Percentiles rank a stretch among this genome's conserved stretches.
These are phyloP conservation scores for Scutellaria minor DNA, from an alignment of 257 asterid genomes.

Conservation along the genomic window DNA sequence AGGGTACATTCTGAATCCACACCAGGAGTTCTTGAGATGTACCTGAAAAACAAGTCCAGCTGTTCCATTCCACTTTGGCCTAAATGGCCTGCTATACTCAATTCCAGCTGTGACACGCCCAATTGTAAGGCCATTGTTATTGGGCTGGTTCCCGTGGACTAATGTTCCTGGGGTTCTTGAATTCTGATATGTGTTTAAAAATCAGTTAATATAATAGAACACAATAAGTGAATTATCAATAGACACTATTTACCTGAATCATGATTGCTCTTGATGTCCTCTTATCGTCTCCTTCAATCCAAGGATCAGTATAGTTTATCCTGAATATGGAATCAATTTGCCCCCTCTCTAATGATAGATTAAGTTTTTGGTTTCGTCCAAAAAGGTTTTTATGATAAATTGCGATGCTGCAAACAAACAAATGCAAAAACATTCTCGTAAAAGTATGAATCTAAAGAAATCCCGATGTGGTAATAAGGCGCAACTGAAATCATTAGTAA, in stretches of 20 bases:
- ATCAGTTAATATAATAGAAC: conserved; percentile 30
- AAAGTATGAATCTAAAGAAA: conserved; percentile 21
- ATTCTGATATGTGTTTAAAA: conserved; percentile 55
- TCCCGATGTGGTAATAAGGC: conserved; percentile 11
- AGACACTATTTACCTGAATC: conserved; percentile 69
- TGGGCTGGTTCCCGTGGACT: conserved; percentile 91
- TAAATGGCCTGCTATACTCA: conserved; percentile 89
- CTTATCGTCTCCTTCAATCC: conserved; percentile 99
- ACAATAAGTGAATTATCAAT: conserved; percentile 19
- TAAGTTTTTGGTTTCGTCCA: conserved; percentile 95
- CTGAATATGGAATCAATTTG: conserved; percentile 92
- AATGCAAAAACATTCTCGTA: conserved; percentile 8
- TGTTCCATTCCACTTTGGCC: conserved; percentile 97
- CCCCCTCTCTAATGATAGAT: conserved; percentile 93
- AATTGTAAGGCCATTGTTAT: conserved; percentile 64
- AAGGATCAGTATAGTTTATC: conserved; percentile 91
- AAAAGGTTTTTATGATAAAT: conserved; percentile 89
- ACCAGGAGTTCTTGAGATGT: conserved; percentile 7
- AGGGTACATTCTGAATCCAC: not conserved
- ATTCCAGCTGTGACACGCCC: conserved; percentile 93
- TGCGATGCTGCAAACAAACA: conserved; percentile 75
- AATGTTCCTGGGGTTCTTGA: conserved; percentile 96
- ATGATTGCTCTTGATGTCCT: conserved; percentile 94
- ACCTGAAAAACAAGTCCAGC: conserved; percentile 90
- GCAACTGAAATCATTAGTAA: not conserved